These are phyloP conservation scores for Apiospora arundinis DNA, from an alignment of 2,329 filamentous ascomycete species.

Conservation along the genomic window DNA sequence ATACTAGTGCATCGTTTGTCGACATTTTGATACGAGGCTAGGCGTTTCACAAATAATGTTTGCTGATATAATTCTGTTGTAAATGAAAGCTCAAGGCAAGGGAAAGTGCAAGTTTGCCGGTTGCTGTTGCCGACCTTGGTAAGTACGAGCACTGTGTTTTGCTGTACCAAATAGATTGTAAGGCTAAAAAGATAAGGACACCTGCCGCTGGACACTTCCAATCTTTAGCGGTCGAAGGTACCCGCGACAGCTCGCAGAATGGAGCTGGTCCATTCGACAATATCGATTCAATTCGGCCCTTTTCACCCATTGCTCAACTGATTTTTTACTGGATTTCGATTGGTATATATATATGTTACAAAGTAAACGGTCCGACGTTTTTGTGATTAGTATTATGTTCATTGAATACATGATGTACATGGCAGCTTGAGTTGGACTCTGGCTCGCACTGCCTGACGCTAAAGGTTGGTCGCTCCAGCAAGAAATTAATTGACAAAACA, in stretches of 20 bases:
- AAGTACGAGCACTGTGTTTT: not conserved
- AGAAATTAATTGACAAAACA: not conserved
- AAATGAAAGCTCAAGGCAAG: not conserved
- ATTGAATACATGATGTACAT: conserved; percentile 10
- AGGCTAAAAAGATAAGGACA: not conserved
- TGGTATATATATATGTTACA: not conserved
- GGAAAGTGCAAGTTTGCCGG: not conserved
- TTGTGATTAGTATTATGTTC: conserved; percentile 5
- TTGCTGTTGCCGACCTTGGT: not conserved
- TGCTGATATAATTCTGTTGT: not conserved
- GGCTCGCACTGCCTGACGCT: not conserved
- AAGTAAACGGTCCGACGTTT: conserved; percentile 7
- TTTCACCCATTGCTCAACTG: not conserved
- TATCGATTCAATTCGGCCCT: not conserved
- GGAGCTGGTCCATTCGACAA: not conserved
- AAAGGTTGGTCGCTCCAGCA: not conserved
- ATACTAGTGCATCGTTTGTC: conserved; percentile 30
- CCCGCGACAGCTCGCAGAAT: not conserved
- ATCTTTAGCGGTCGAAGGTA: not conserved
- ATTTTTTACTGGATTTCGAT: not conserved
- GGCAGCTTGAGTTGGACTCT: not conserved
- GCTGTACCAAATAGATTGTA: not conserved
- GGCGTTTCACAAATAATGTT: conserved; percentile 41
- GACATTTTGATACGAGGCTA: conserved; percentile 39
- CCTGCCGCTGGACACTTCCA: not conserved